Percentiles rank a stretch among this genome's conserved stretches.
Evolutionary conservation across 306 rosid genomes (phyloP).

Genomic region (Vigna angularis): DNA sequence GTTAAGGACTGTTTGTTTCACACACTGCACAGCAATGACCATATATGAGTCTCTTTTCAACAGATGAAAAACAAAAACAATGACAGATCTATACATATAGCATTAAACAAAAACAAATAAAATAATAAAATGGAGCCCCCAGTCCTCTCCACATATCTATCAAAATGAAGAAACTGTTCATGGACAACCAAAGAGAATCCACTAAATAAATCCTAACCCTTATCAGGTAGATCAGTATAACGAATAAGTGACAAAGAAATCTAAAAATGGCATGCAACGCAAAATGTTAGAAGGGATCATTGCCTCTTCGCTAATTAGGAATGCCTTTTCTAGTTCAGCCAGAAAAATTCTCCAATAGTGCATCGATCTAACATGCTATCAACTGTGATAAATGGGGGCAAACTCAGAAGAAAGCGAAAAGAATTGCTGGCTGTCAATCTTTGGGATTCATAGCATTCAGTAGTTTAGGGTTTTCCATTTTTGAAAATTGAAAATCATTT

Average conservation of each 20-base stretch:
- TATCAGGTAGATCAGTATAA: not conserved
- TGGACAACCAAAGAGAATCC: not conserved
- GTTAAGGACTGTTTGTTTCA: not conserved
- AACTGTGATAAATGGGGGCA: not conserved
- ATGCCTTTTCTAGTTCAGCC: not conserved
- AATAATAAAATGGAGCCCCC: not conserved
- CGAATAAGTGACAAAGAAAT: constrained; percentile 5
- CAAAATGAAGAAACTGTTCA: not conserved
- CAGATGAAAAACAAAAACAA: not conserved
- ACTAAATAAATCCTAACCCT: not conserved
- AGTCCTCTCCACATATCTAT: constrained; percentile 9
- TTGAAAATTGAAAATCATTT: not conserved
- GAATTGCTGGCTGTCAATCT: not conserved
- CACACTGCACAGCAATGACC: constrained; percentile 34
- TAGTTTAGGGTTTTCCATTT: not conserved
- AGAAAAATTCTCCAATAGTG: too few relatives aligned
- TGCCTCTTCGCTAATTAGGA: not conserved
- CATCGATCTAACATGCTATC: not conserved
- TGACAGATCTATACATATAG: not conserved
- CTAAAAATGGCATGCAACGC: not conserved
- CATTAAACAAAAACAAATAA: not conserved
- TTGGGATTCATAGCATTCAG: not conserved
- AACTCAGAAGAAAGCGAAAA: not conserved
- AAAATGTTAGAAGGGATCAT: not conserved
- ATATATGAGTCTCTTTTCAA: not conserved